Evolutionary conservation across 2,329 filamentous ascomycete species (phyloP), one percentile per base, ranked within the genome.

Genomic region (Dactylellina cionopaga): DNA sequence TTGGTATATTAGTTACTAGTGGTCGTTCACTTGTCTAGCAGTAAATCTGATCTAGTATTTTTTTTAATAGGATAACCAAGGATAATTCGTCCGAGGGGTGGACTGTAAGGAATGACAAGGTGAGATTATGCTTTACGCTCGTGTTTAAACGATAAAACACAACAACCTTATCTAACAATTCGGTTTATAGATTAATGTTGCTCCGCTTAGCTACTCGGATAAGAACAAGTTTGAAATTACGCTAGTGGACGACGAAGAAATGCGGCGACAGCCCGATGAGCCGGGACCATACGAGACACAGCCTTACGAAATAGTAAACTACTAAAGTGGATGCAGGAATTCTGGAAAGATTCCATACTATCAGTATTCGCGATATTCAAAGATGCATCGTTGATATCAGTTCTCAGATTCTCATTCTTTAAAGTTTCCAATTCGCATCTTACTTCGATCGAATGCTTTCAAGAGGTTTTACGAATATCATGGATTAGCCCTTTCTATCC

Each of bases 171-270:
- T 33, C 15, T 29, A 5, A 11, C n/a, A 35, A 44, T 17, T n/a
- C 10, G n/a, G n/a, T 39, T 9, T 1, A 7, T 49, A 60, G 55
- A 49, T 60, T 10, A 49, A 27, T 19, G 29, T 49, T 11, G 19
- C 39, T n/a, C 27, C 29, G 3, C 27, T 47, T 6, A 60, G 31
- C 29, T 47, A 60, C 29, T 37, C 27, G 2, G 41, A 49, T 27
- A 47, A 47, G 19, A 39, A 47, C 39, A 49, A 46, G 13, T 60
- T 60, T 35, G 27, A 37, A 0, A 60, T 60, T 11, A 29, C 27
- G 10, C 35, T n/a, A n/a, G n/a, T 39, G 25, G 39, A 44, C 24
- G 41, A 24, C 15, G 35, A n/a, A 39, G 35, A n/a, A n/a, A n/a
- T n/a, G n/a, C n/a, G n/a, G n/a, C n/a, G n/a, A n/a, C n/a, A n/a